Conservation (phyloP, 2,329 filamentous ascomycete genomes). For the Monosporascus sp. region DNA sequence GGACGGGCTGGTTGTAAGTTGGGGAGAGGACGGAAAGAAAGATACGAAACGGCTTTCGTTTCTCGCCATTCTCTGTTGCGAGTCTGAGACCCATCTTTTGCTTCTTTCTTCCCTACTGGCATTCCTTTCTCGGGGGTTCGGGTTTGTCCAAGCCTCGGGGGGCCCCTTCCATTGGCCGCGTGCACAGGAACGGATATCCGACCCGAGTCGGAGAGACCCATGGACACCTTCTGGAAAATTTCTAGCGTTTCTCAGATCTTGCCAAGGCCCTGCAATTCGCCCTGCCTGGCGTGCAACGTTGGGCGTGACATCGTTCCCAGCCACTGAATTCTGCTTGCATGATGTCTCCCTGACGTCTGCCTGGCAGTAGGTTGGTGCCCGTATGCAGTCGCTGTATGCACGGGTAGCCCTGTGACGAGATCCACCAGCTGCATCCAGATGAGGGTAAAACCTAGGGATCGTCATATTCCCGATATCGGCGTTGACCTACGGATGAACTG, state of each 20-base stretch:
- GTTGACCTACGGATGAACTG: background rate
- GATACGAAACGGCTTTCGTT: too few species aligned
- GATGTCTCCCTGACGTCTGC: background rate
- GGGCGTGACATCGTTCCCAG: background rate
- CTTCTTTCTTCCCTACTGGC: too few species aligned
- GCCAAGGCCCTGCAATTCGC: background rate
- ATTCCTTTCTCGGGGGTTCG: background rate
- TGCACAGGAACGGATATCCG: conserved; percentile 18
- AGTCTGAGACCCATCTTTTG: too few species aligned
- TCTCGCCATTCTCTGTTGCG: too few species aligned
- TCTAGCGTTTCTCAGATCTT: conserved; percentile 13
- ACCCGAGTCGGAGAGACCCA: conserved; percentile 4
- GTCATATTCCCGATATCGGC: background rate
- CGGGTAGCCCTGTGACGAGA: background rate
- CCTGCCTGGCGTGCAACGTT: background rate
- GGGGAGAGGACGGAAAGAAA: too few species aligned
- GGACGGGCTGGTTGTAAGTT: too few species aligned
- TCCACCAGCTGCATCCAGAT: background rate
- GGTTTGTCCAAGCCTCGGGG: conserved; percentile 1
- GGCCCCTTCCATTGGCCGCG: conserved; percentile 9
- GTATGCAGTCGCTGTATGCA: background rate
- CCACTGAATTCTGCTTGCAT: background rate
- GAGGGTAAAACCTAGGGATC: background rate
- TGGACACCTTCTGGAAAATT: conserved; percentile 21
- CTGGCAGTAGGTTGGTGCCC: background rate